Base-by-base conservation (phyloP, 169 alveolate genomes). In the Cryptosporidium parvum region DNA sequence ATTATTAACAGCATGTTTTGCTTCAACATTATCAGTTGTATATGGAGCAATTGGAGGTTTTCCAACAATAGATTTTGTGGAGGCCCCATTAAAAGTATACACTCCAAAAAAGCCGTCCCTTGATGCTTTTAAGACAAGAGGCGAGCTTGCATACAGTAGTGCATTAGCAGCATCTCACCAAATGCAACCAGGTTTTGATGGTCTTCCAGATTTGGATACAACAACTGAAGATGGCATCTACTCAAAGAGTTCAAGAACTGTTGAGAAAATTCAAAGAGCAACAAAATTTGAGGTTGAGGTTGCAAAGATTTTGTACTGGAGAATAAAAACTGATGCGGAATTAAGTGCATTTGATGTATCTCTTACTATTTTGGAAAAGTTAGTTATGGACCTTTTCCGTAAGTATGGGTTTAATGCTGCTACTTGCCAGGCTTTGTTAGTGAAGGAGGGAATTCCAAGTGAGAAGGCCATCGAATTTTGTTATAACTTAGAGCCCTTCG, bases 401-500 rank as follows among this genome's bases (percentile, higher is more conserved):
- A 80, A 37, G 42, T 80, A 42, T 80, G 89, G 89, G 1, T 80
- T 80, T 39, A 62, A 56, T 33, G 65, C 70, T 58, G 16, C 75
- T 16, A 62, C 59, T 33, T 80, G 89, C 26, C 89, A 80, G 75
- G 75, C 75, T 33, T 65, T 80, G 52, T 42, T 80, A 33, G 69
- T 18, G 1, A 65, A 59, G n/a, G 75, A 80, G 26, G 62, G 89
- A 8, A 42, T 80, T 62, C 65, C 75, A 23, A 23, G 1, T 2
- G 89, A 80, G 9, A 80, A 80, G 37, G 39, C 89, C 6, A 69
- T 65, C 29, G 89, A 80, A 10, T 80, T 44, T 35, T 80, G 89
- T 65, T 44, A 62, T 21, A 80, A 80, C 45, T 48, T 80, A 69
- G 89, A 80, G 52, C 89, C 89, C 7, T 80, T 80, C 65, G 89